Evolutionary conservation across 306 rosid species (phyloP), one percentile per base, ranked within the genome.

Genomic region (Glycyrrhiza uralensis): DNA sequence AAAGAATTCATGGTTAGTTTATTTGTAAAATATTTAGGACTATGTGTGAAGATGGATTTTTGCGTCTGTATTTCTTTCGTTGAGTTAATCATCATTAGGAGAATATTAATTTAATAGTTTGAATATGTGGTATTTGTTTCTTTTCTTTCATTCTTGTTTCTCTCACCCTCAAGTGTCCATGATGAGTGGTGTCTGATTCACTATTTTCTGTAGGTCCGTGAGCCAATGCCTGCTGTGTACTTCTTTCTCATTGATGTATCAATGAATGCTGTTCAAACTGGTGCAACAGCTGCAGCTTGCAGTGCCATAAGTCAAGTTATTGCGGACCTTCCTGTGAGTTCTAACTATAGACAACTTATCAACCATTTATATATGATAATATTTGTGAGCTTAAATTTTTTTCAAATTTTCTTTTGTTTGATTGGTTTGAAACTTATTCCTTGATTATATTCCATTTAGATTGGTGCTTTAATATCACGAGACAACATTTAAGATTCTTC

Each of bases 211-310:
- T 74, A 94, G 97, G 99, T 94, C 71, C 95, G 99, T 30, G 97
- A 94, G 77, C 99, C 99, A 69, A 94, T 94, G 97, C 96, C 99
- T 4, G 97, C 99, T 42, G 95, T 86, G 55, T 94, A 86, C 81
- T 94, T 94, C 81, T 94, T 91, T 79, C 97, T 94, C 77, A 80
- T 94, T 24, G 99, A 94, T 86, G 99, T 91, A 49, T 91, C 99
- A 61, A 87, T 89, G 96, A 94, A 94, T 78, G 95, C 99, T 45
- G 78, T 94, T 65, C 97, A 94, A 86, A 94, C 95, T 80, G 99
- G 99, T 81, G 99, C 99, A 52, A 82, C 99, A 54, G 99, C 93
- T 75, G 99, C 99, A 77, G 99, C 99, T 62, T 94, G 99, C 95
- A 86, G 95, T 87, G 97, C 96, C 77, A 91, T 94, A 77, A 81